These are phyloP conservation scores for Oryza rufipogon DNA, from an alignment of 176 grass and related monocot species.

Conservation along the genomic window DNA sequence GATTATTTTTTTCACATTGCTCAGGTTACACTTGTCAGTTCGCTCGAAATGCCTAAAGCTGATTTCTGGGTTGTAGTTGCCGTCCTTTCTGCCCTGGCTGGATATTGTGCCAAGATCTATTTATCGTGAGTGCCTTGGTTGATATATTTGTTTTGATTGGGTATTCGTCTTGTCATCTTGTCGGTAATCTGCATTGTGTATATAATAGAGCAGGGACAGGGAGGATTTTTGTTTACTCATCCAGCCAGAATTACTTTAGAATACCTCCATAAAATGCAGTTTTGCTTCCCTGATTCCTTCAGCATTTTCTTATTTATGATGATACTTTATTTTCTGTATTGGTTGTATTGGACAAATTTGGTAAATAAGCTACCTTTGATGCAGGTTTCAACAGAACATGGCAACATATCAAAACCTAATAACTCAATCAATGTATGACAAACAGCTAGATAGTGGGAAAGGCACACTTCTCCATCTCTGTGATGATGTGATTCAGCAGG, in stretches of 20 bases:
- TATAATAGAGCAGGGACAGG: conserved; percentile 25
- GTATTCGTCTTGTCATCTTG: conserved; percentile 2
- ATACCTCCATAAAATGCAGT: background rate
- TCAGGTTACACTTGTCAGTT: conserved; percentile 89
- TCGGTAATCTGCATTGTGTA: conserved; percentile 10
- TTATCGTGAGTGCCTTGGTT: conserved; percentile 76
- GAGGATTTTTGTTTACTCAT: background rate
- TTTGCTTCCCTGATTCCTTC: conserved; percentile 28
- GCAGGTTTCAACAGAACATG: conserved; percentile 99
- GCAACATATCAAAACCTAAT: conserved; percentile 93
- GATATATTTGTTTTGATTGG: conserved; percentile 18
- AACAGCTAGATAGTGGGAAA: conserved; percentile 96
- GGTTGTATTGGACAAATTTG: background rate
- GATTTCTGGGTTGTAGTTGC: conserved; percentile 92
- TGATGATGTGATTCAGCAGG: conserved; percentile 97
- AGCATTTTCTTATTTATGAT: conserved; percentile 14
- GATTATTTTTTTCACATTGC: conserved; percentile 27
- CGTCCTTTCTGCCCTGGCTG: conserved; percentile 83
- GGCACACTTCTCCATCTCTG: conserved; percentile 94
- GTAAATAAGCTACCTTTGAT: conserved; percentile 21
- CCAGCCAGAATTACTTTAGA: background rate
- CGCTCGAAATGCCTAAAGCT: conserved; percentile 95
- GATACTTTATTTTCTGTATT: conserved; percentile 4
- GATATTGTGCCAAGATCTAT: conserved; percentile 99
- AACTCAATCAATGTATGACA: conserved; percentile 98